Conservation (phyloP, 352 stramenopile species). For the Aphanomyces astaci region DNA sequence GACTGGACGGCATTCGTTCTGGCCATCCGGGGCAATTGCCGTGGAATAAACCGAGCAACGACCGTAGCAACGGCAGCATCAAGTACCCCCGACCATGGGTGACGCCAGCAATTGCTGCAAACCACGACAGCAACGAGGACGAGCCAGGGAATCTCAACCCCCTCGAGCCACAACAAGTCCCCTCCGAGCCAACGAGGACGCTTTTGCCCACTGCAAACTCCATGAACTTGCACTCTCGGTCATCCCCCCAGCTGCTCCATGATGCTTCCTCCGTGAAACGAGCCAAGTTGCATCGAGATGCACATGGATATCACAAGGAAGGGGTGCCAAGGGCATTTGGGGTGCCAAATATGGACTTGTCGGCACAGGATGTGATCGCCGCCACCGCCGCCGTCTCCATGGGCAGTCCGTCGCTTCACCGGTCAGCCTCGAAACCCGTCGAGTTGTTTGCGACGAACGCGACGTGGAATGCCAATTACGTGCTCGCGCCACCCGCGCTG, state of each 20-base stretch:
- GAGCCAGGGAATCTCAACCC: not conserved
- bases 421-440: constrained; percentile 26
- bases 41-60: constrained; percentile 20
- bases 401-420: too few relatives aligned
- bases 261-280: not conserved
- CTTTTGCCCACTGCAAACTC: not conserved
- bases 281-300: constrained; percentile 4
- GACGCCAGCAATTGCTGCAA: not conserved
- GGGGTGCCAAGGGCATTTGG: constrained; percentile 22
- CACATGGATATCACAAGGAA: not conserved
- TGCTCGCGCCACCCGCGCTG: constrained; percentile 40
- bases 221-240: not conserved
- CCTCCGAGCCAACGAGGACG: too few relatives aligned
- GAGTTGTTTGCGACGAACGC: constrained; percentile 48
- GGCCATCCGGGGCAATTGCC: constrained; percentile 9
- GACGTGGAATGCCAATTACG: constrained; percentile 63
- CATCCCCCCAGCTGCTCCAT: not conserved
- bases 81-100: constrained; percentile 30
- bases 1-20: not conserved
- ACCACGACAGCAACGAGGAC: not conserved
- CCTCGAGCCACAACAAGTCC: not conserved
- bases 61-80: not conserved
- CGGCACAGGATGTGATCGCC: constrained; percentile 7
- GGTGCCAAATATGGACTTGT: constrained; percentile 48
- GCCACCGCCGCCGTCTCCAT: too few relatives aligned